Percentiles rank a stretch among this genome's conserved stretches.
These are phyloP conservation scores for Moringa oleifera DNA, from an alignment of 345 rosid species.

Conservation along the genomic window DNA sequence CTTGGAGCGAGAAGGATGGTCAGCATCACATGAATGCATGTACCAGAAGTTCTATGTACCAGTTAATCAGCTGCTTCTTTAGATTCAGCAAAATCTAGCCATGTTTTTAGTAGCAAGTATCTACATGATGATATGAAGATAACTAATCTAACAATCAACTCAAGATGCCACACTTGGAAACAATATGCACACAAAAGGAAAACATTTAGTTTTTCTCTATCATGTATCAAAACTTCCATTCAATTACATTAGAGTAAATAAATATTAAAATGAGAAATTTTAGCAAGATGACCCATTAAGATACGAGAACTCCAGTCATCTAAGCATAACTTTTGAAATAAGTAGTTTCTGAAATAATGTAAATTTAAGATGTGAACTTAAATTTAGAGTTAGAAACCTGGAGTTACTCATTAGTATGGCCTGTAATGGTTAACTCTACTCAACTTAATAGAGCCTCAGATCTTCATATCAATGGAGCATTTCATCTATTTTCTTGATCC, in stretches of 20 bases:
- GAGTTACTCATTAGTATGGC: too few species aligned
- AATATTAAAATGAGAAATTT: neutral
- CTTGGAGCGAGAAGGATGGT: neutral
- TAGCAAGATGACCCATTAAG: neutral
- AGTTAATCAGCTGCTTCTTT: conserved; percentile 76
- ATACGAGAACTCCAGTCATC: neutral
- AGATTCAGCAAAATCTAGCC: conserved; percentile 85
- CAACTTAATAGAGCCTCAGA: too few species aligned
- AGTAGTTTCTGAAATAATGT: too few species aligned
- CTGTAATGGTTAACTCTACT: too few species aligned
- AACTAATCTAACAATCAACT: conserved; percentile 57
- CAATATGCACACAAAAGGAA: conserved; percentile 25
- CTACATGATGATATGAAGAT: conserved; percentile 65
- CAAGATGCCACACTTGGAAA: conserved; percentile 81
- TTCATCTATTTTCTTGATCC: too few species aligned
- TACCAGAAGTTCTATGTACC: conserved; percentile 27
- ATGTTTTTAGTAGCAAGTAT: conserved; percentile 54
- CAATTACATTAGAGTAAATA: neutral
- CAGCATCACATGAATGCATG: neutral
- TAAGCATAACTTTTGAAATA: too few species aligned
- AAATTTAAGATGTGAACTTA: too few species aligned
- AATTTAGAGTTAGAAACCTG: too few species aligned
- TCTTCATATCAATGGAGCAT: too few species aligned
- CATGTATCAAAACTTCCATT: neutral
- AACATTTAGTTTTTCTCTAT: neutral